phyloP scores from a whole-genome alignment of 306 rosid genomes.

The Oxytropis ochrocephala region DNA sequence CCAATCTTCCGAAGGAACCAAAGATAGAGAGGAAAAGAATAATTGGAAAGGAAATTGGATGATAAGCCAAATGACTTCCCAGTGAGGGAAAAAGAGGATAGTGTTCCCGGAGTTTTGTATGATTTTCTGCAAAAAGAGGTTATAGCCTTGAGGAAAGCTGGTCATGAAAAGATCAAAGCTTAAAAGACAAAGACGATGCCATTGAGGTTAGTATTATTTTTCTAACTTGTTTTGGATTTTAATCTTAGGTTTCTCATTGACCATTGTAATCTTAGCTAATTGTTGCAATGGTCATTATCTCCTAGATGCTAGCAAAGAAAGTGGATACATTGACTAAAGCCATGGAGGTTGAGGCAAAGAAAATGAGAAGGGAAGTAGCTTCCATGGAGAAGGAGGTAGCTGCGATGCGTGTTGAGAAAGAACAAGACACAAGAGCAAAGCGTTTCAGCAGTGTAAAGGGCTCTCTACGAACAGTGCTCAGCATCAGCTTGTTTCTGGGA shows the following conservation, averaged over 20 bases:
- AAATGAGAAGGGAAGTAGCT: conserved; percentile 99
- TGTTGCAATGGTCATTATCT: conserved; percentile 21
- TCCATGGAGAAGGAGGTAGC: conserved; percentile 98
- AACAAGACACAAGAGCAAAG: conserved; percentile 81
- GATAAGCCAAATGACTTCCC: conserved; percentile 77
- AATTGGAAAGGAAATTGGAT: conserved; percentile 71
- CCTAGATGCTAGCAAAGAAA: conserved; percentile 94
- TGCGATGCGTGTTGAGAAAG: conserved; percentile 98
- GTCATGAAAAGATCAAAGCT: conserved; percentile 96
- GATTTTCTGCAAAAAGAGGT: conserved; percentile 98
- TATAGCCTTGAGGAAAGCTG: conserved; percentile 76
- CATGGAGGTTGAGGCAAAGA: conserved; percentile 99
- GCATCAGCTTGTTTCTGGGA: conserved; percentile 82
- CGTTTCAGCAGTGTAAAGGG: conserved; percentile 65
- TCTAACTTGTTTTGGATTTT: background rate
- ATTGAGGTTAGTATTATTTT: conserved; percentile 64
- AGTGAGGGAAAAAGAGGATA: conserved; percentile 54
- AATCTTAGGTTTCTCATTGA: conserved; percentile 4
- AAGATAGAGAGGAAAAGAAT: conserved; percentile 43
- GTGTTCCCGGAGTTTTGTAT: conserved; percentile 77
- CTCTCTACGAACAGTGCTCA: conserved; percentile 69
- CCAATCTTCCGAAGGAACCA: conserved; percentile 71
- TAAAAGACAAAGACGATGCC: conserved; percentile 95
- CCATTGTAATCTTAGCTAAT: background rate
- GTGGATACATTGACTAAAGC: conserved; percentile 98